Evolutionary conservation across 2,329 filamentous ascomycete genomes (phyloP).

Genomic region (Diaporthe vexans): DNA sequence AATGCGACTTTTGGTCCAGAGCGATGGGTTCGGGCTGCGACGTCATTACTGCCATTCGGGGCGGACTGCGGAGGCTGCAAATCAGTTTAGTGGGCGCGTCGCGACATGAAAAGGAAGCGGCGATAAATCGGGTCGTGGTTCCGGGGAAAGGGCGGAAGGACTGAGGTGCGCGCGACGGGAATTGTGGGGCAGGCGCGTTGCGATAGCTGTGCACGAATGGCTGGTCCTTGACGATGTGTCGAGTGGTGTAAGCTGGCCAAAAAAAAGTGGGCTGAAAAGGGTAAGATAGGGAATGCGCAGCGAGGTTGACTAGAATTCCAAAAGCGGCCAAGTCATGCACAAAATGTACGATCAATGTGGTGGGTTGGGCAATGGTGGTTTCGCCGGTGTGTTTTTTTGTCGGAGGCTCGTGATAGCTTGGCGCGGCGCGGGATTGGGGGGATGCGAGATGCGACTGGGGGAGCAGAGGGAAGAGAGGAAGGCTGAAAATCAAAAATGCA

Average conservation of each 20-base stretch:
- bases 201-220: conserved; percentile 20
- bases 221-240: neutral
- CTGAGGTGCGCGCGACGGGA: conserved; percentile 28
- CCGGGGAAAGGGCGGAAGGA: neutral
- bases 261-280: conserved; percentile 33
- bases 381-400: conserved; percentile 40
- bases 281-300: conserved; percentile 13
- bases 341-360: conserved; percentile 38
- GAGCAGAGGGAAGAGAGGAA: conserved; percentile 43
- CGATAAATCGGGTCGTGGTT: neutral
- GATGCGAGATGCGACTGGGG: conserved; percentile 32
- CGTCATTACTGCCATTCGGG: conserved; percentile 68
- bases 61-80: conserved; percentile 48
- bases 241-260: conserved; percentile 16
- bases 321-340: neutral
- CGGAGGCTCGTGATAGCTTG: conserved; percentile 45
- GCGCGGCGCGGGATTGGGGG: conserved; percentile 43
- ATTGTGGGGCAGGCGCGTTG: conserved; percentile 36
- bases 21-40: conserved; percentile 60
- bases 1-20: conserved; percentile 65
- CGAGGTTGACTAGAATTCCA: neutral
- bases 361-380: conserved; percentile 36
- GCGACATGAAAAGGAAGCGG: conserved; percentile 54
- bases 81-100: conserved; percentile 35
- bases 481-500: conserved; percentile 48